Percentiles rank a stretch among this genome's conserved stretches.
These are phyloP conservation scores for Oenanthe javanica DNA, from an alignment of 140 eudicot species.

Conservation along the genomic window DNA sequence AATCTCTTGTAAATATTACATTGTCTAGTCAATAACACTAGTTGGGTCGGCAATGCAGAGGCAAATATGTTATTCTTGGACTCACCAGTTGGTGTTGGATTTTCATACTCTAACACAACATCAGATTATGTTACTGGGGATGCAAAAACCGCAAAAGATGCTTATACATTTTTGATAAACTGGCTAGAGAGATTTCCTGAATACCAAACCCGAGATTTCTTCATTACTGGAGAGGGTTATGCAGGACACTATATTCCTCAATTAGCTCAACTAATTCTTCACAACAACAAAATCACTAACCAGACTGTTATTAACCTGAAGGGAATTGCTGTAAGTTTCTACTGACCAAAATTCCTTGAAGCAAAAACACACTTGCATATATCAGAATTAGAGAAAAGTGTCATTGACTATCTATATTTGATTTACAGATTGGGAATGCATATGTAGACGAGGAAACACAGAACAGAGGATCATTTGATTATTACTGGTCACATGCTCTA, in stretches of 20 bases:
- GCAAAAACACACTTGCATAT: background rate
- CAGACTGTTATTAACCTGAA: constrained; percentile 16
- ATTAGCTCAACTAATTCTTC: constrained; percentile 51
- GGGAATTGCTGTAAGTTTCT: constrained; percentile 60
- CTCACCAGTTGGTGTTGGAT: constrained; percentile 5
- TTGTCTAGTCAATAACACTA: background rate
- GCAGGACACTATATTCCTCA: constrained; percentile 80
- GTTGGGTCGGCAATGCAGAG: background rate
- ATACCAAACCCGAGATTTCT: constrained; percentile 3
- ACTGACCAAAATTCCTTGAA: constrained; percentile 20
- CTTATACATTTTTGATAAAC: background rate
- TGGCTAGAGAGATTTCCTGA: constrained; percentile 2
- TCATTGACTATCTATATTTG: background rate
- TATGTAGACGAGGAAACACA: background rate
- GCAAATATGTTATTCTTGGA: background rate
- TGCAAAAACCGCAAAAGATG: background rate
- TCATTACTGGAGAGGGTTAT: constrained; percentile 54
- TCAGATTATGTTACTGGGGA: background rate
- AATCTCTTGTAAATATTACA: background rate
- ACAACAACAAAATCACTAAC: constrained; percentile 43
- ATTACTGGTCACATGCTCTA: constrained; percentile 48
- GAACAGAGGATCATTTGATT: constrained; percentile 15
- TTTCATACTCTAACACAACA: constrained; percentile 6
- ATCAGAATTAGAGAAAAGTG: background rate
- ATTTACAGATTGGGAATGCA: background rate